Percentiles rank a stretch among this genome's conserved stretches.
Evolutionary conservation across 148 eudicot species (phyloP).

Genomic region (Amaranthus hypochondriacus): DNA sequence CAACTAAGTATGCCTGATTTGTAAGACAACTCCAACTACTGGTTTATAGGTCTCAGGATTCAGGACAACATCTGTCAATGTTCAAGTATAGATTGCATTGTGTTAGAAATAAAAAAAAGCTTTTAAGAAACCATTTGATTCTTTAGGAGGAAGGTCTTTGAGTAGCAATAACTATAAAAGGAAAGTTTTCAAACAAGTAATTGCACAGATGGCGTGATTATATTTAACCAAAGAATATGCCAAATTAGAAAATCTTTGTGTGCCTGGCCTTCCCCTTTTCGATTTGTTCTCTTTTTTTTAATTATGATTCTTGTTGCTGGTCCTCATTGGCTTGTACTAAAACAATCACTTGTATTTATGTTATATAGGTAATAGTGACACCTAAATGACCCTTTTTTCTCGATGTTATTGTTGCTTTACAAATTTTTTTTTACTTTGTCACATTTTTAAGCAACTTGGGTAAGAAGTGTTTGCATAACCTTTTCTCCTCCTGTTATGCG

Average conservation of each 20-base stretch:
- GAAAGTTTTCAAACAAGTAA: no score
- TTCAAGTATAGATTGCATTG: no score
- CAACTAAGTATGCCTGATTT: neutral
- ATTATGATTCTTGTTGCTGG: neutral
- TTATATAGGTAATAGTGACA: neutral
- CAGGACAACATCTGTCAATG: no score
- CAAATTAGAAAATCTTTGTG: neutral
- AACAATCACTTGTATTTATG: neutral
- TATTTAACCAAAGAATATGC: neutral
- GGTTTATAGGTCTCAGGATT: neutral
- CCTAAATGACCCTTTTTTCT: neutral
- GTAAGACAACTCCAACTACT: neutral
- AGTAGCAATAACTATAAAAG: neutral
- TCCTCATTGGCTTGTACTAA: neutral
- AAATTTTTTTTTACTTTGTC: neutral
- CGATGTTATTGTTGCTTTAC: neutral
- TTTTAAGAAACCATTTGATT: no score
- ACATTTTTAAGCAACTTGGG: no score
- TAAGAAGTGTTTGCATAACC: neutral
- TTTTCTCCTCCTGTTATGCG: neutral
- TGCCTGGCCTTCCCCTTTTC: neutral
- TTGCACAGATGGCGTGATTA: no score
- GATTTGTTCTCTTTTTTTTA: neutral
- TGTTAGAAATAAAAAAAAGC: no score
- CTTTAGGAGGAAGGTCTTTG: no score